Base-by-base conservation (phyloP, 176 grass and related monocot genomes). In the Oryza brachyantha region DNA sequence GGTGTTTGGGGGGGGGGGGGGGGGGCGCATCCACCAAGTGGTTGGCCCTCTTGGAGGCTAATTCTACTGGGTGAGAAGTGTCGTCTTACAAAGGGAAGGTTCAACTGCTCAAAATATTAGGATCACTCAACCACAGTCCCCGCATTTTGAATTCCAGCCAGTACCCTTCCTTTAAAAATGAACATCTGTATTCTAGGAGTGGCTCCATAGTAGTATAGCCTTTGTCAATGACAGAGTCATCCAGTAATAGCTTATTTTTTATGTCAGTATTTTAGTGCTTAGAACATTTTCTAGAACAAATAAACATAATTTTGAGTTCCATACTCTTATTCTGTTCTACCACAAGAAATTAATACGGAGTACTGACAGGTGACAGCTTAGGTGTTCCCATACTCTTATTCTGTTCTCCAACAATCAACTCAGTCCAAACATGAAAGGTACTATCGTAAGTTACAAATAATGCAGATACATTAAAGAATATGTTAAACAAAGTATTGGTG, bases 1-100 rank as follows among this genome's bases (percentile, higher is more conserved):
- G 64, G 66, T n/a, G n/a, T n/a, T n/a, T n/a, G n/a, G n/a, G n/a
- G n/a, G n/a, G n/a, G n/a, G n/a, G n/a, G n/a, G n/a, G n/a, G n/a
- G n/a, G n/a, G n/a, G n/a, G n/a, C n/a, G 35, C 43, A 79, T 73
- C 46, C 73, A 82, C 62, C 45, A 14, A 70, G 65, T 68, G 39
- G 39, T 16, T 41, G 28, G 5, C 42, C 3, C 28, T 29, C 19
- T 42, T 34, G 35, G 9, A 41, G 24, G 24, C 42, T 21, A 60
- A 43, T 82, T 77, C 36, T 55, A 77, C 46, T 46, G 73, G 73
- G 45, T 21, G n/a, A 73, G 59, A 77, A 66, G 26, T 64, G 43
- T 29, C n/a, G 2, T 8, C 28, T 37, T 82, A 43, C 55, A 64
- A 4, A 26, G 3, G 32, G 71, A 76, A 82, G 64, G 41, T 55